A percentile compares a stretch with the other conserved stretches of the same genome.
Conservation (phyloP, 805 yeast genomes). For the Kazachstania kunashirensis region DNA sequence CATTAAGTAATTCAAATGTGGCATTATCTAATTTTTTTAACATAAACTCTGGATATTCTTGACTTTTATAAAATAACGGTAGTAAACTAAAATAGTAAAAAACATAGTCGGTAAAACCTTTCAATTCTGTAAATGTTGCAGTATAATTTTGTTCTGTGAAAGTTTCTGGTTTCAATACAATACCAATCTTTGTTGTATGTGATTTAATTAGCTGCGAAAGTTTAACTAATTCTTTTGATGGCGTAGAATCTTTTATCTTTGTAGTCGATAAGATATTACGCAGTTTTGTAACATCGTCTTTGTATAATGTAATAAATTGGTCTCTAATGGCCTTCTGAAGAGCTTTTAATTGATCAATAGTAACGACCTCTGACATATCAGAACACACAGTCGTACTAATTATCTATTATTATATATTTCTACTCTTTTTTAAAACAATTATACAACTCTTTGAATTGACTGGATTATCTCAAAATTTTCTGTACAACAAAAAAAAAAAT, state of each 20-base stretch:
- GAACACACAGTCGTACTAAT: too few relatives aligned
- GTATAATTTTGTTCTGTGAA: conserved; percentile 14
- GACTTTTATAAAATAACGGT: conserved; percentile 24
- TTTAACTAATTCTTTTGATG: conserved; percentile 44
- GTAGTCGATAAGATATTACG: conserved; percentile 18
- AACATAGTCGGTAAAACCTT: conserved; percentile 18
- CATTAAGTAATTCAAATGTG: conserved; percentile 17
- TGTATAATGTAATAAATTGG: conserved; percentile 19
- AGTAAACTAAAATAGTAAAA: conserved; percentile 20
- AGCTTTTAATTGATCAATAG: conserved; percentile 43
- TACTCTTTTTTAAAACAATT: too few relatives aligned
- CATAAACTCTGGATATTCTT: conserved; percentile 17
- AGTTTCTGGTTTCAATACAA: conserved; percentile 21
- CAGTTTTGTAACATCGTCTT: conserved; percentile 11
- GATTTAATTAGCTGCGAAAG: conserved; percentile 54
- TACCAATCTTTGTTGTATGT: conserved; percentile 59
- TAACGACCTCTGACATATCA: conserved; percentile 5
- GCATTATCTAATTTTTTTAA: conserved; percentile 13
- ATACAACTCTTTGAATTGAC: too few relatives aligned
- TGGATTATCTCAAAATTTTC: too few relatives aligned
- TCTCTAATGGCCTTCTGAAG: conserved; percentile 14
- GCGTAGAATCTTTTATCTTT: conserved; percentile 21
- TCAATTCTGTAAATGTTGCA: conserved; percentile 24
- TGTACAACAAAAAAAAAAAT: too few relatives aligned
- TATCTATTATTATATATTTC: too few relatives aligned